phyloP scores from a whole-genome alignment of 1,284 basidiomycete genomes.

The Pascua guehoae region DNA sequence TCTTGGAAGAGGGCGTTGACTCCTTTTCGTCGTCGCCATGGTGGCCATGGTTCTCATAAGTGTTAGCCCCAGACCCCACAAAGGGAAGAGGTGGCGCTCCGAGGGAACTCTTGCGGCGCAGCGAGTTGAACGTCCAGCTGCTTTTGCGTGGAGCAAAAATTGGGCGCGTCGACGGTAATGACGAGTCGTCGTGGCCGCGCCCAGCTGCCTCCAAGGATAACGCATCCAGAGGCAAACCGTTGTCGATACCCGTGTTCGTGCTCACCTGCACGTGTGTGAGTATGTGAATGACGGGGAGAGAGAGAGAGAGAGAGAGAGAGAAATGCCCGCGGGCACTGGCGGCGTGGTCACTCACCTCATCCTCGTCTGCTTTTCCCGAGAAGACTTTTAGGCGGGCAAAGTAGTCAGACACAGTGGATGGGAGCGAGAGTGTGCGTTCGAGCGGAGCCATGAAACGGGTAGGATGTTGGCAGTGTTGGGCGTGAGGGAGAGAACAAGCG shows the following conservation, averaged over 20 bases:
- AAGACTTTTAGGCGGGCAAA: conserved; percentile 47
- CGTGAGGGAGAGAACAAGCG: too few species aligned
- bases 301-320: not conserved
- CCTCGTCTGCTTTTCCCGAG: conserved; percentile 43
- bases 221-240: too few species aligned
- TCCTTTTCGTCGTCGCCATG: conserved; percentile 2
- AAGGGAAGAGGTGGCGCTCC: too few species aligned
- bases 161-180: too few species aligned
- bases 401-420: conserved; percentile 40
- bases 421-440: conserved; percentile 42
- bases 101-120: too few species aligned
- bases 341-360: conserved; percentile 49
- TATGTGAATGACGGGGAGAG: not conserved
- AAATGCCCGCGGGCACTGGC: not conserved
- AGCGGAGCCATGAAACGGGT: conserved; percentile 37
- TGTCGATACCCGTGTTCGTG: conserved; percentile 3
- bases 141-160: too few species aligned
- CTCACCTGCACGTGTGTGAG: conserved; percentile 13
- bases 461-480: too few species aligned
- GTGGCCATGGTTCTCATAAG: too few species aligned
- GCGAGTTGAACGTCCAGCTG: too few species aligned
- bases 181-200: too few species aligned
- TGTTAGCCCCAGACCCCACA: too few species aligned
- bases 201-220: too few species aligned
- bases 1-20: not conserved